A percentile compares a stretch with the other conserved stretches of the same genome.
phyloP scores from a whole-genome alignment of 805 yeast genomes.

The Kockiozyma suomiensis region DNA sequence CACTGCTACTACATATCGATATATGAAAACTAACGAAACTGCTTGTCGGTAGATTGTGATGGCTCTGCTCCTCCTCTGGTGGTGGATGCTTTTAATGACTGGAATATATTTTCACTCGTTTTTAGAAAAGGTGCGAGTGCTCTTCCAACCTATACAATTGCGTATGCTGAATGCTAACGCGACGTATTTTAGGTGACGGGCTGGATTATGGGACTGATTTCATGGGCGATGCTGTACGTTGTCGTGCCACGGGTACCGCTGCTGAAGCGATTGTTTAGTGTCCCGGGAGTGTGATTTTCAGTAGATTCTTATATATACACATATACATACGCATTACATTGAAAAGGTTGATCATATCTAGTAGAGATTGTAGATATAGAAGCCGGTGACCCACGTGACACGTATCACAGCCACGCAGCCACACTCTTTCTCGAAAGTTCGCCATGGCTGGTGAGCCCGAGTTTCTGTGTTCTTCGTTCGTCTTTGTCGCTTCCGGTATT shows the following conservation, averaged over 20 bases:
- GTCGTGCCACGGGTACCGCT: constrained; percentile 12
- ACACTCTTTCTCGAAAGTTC: constrained; percentile 11
- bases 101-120: constrained; percentile 82
- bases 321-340: background rate
- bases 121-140: constrained; percentile 59
- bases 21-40: background rate
- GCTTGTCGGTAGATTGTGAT: constrained; percentile 37
- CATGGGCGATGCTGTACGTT: constrained; percentile 31
- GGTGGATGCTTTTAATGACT: constrained; percentile 86
- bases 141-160: too few relatives aligned
- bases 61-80: constrained; percentile 59
- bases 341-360: too few relatives aligned
- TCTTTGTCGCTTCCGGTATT: background rate
- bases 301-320: background rate
- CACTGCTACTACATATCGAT: background rate
- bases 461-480: constrained; percentile 4
- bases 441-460: constrained; percentile 6
- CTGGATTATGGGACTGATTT: constrained; percentile 25
- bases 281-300: constrained; percentile 25
- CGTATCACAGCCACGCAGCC: background rate
- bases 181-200: constrained; percentile 26
- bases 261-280: constrained; percentile 17
- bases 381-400: constrained; percentile 2
- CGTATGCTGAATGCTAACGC: background rate
- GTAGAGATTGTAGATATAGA: too few relatives aligned